Conservation (phyloP, 495 filamentous ascomycete species). For the Acidomyces sp. region DNA sequence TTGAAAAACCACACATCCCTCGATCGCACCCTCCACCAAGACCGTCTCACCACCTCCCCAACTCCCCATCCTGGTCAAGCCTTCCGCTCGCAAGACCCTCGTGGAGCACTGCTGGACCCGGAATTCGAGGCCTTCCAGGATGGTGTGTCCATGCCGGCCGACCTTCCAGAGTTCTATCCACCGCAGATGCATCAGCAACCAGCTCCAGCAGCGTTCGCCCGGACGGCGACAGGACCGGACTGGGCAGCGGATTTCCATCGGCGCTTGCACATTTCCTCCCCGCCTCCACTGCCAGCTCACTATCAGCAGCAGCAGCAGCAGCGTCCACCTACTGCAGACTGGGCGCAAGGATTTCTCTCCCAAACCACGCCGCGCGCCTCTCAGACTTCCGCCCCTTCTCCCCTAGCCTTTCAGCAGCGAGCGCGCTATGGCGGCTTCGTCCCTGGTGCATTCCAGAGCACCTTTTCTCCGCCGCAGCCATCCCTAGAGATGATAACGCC, state of each 20-base stretch:
- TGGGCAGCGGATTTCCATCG: slow-evolving; percentile 34
- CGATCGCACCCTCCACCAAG: slow-evolving; percentile 76
- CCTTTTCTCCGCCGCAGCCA: slow-evolving; percentile 3
- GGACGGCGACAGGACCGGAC: slow-evolving; percentile 13
- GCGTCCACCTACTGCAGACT: background rate
- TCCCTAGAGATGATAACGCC: no score
- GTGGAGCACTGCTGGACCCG: slow-evolving; percentile 44
- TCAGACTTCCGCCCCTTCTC: slow-evolving; percentile 4
- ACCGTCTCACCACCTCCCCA: slow-evolving; percentile 49
- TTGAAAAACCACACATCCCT: slow-evolving; percentile 68
- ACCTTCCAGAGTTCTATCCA: slow-evolving; percentile 19
- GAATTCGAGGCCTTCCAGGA: slow-evolving; percentile 65
- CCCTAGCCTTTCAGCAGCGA: slow-evolving; percentile 18
- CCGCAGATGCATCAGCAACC: slow-evolving; percentile 8
- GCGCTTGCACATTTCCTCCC: slow-evolving; percentile 22
- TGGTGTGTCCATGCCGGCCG: slow-evolving; percentile 30
- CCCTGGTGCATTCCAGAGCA: slow-evolving; percentile 10
- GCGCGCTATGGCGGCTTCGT: slow-evolving; percentile 27
- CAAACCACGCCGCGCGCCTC: slow-evolving; percentile 5
- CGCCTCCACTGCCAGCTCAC: slow-evolving; percentile 3
- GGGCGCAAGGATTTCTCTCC: slow-evolving; percentile 17
- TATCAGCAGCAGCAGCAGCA: slow-evolving; percentile 4
- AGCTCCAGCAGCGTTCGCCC: slow-evolving; percentile 13
- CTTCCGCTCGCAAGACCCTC: slow-evolving; percentile 31
- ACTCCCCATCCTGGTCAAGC: slow-evolving; percentile 43